A percentile compares a stretch with the other conserved stretches of the same genome.
These are phyloP conservation scores for Penicillium sp. DNA, from an alignment of 2,329 filamentous ascomycete species.

Conservation along the genomic window DNA sequence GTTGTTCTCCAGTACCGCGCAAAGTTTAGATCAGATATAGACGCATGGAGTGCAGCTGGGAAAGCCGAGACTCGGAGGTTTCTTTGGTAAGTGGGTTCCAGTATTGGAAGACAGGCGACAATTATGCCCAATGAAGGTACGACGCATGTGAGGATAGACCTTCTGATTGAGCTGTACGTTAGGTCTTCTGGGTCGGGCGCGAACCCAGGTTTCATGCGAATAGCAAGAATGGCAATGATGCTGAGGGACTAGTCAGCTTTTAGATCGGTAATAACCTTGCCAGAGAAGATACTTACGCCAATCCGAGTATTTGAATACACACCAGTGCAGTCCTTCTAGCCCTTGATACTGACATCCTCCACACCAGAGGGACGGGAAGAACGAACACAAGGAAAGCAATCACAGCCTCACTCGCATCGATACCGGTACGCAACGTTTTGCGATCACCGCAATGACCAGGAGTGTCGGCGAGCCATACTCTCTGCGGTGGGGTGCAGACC, in stretches of 20 bases:
- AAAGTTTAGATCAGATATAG: conserved; percentile 4
- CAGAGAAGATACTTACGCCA: conserved; percentile 11
- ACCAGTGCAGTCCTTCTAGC: conserved; percentile 8
- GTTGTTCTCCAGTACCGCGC: conserved; percentile 16
- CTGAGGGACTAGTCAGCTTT: neutral
- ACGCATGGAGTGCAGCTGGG: conserved; percentile 1
- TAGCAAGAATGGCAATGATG: conserved; percentile 12
- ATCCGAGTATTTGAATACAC: conserved; percentile 12
- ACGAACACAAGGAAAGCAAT: conserved; percentile 16
- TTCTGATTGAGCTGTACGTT: conserved; percentile 13
- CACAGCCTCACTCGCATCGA: conserved; percentile 11
- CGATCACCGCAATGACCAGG: conserved; percentile 16
- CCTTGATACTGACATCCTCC: conserved; percentile 5
- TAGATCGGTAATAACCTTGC: neutral
- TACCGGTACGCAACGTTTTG: conserved; percentile 13
- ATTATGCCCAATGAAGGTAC: conserved; percentile 15
- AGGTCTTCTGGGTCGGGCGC: conserved; percentile 7
- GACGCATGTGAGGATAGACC: conserved; percentile 16
- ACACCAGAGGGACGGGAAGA: conserved; percentile 9
- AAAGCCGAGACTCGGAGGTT: conserved; percentile 4
- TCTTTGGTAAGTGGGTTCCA: conserved; percentile 8
- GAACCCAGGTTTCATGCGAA: conserved; percentile 14
- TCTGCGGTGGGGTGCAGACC: conserved; percentile 16
- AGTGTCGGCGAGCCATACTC: conserved; percentile 11
- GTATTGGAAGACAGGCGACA: conserved; percentile 17